Evolutionary conservation across 805 yeast species (phyloP).

Genomic region (Candida awuae): DNA sequence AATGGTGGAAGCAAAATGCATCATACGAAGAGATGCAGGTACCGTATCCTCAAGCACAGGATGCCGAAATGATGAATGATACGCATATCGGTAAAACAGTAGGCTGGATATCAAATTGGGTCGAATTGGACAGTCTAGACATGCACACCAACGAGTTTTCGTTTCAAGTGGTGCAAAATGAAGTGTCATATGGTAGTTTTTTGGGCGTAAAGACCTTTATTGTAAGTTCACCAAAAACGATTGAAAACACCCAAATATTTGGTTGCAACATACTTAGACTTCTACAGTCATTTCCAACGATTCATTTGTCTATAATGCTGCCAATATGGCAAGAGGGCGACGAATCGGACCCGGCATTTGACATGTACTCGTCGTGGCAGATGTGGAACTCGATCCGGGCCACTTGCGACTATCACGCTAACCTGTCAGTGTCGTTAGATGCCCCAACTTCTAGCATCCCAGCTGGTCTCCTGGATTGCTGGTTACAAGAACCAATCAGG

Average conservation of each 20-base stretch:
- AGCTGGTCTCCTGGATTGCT: constrained; percentile 42
- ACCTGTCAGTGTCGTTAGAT: constrained; percentile 65
- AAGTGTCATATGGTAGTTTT: constrained; percentile 49
- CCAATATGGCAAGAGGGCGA: constrained; percentile 40
- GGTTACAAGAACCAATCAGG: constrained; percentile 63
- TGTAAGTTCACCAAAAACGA: constrained; percentile 56
- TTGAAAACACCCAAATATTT: constrained; percentile 46
- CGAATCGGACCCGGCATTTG: constrained; percentile 26
- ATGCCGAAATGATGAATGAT: constrained; percentile 29
- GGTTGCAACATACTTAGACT: constrained; percentile 30
- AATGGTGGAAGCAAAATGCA: constrained; percentile 19
- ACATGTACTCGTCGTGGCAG: constrained; percentile 60
- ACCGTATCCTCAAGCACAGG: constrained; percentile 28
- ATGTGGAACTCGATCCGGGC: constrained; percentile 62
- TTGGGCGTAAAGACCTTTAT: constrained; percentile 50
- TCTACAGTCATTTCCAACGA: constrained; percentile 24
- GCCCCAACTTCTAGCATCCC: constrained; percentile 58
- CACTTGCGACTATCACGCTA: constrained; percentile 44
- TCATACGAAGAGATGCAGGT: constrained; percentile 25
- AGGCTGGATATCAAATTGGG: constrained; percentile 60
- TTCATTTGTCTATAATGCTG: constrained; percentile 38
- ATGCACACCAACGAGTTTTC: constrained; percentile 43
- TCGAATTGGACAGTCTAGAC: constrained; percentile 55
- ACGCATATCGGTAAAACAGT: constrained; percentile 35
- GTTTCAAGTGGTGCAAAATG: constrained; percentile 48